These are phyloP conservation scores for Mycena leptocephala DNA, from an alignment of 768 basidiomycete genomes.

Conservation along the genomic window DNA sequence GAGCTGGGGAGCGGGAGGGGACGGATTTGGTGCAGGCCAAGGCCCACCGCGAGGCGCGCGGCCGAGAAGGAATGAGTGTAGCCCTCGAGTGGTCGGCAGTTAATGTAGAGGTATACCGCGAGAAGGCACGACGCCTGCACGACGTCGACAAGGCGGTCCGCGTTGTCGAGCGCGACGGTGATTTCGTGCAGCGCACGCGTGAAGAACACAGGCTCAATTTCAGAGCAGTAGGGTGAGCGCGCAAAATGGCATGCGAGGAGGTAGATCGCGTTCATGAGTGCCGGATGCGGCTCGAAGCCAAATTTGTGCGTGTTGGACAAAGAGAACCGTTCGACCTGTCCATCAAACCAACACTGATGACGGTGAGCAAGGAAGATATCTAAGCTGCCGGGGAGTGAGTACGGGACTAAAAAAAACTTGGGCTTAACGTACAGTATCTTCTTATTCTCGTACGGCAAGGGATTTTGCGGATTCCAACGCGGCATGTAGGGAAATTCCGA, in stretches of 20 bases:
- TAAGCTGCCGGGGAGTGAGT: slow-evolving; percentile 54
- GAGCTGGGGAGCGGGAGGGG: slow-evolving; percentile 40
- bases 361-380: slow-evolving; percentile 71
- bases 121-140: slow-evolving; percentile 75
- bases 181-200: slow-evolving; percentile 67
- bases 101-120: slow-evolving; percentile 73
- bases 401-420: background rate
- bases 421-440: slow-evolving; percentile 53
- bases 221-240: slow-evolving; percentile 55
- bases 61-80: slow-evolving; percentile 75
- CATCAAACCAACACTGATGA: slow-evolving; percentile 73
- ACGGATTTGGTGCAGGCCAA: slow-evolving; percentile 72
- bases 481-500: slow-evolving; percentile 42
- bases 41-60: slow-evolving; percentile 72
- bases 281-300: slow-evolving; percentile 64
- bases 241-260: slow-evolving; percentile 74
- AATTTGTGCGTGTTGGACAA: slow-evolving; percentile 48
- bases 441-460: slow-evolving; percentile 53
- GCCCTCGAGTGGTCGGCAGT: slow-evolving; percentile 70
- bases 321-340: slow-evolving; percentile 62
- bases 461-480: slow-evolving; percentile 44
- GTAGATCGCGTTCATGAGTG: slow-evolving; percentile 75
- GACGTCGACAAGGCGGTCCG: slow-evolving; percentile 71
- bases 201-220: slow-evolving; percentile 66
- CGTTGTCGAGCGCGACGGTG: slow-evolving; percentile 66